Evolutionary conservation across 768 basidiomycete species (phyloP), one percentile per base, ranked within the genome.

Genomic region (Mrakia hoshinonis): DNA sequence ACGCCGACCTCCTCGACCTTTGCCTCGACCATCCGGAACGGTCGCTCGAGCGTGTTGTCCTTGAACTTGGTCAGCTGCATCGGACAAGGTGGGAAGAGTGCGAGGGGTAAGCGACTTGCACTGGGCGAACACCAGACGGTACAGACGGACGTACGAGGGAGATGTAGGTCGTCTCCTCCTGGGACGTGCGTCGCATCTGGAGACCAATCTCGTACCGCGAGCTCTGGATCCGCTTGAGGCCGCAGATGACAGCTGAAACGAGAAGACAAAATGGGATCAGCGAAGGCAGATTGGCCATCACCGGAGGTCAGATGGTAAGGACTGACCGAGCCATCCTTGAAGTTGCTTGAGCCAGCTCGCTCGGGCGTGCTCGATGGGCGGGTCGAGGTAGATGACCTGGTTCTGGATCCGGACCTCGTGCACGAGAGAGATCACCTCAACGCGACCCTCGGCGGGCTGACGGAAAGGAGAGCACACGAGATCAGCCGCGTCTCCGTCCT

Each of bases 391-490:
- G 79, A 99, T 97, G 74, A 97, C 92, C 78, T 99, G 96, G 78
- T 99, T 96, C 77, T 94, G 90, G 84, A 98, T 97, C 80, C 94
- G 86, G 74, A 98, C 90, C 79, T 98, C 95, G 79, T 98, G 94
- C 9, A 95, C 84, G 70, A 96, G 88, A 0, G 92, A 90, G 75
- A 90, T 88, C 74, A 97, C 79, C 1, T 84, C 83, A 84, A 94
- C 86, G 24, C 54, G 39, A 22, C 67, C 67, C 15, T 58, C 67
- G 26, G 43, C 67, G 43, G 24, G 39, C 67, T 68, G 52, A 4
- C 4, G n/a, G 20, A 10, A 24, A 64, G 43, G n/a, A 7, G 22
- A 13, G 31, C 38, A 12, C 6, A 64, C 10, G 11, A 24, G 13
- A n/a, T 3, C 24, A 13, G 11, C 12, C 46, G n/a, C 38, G 39